Base-by-base conservation (phyloP, 345 rosid species). In the Populus simonii region DNA sequence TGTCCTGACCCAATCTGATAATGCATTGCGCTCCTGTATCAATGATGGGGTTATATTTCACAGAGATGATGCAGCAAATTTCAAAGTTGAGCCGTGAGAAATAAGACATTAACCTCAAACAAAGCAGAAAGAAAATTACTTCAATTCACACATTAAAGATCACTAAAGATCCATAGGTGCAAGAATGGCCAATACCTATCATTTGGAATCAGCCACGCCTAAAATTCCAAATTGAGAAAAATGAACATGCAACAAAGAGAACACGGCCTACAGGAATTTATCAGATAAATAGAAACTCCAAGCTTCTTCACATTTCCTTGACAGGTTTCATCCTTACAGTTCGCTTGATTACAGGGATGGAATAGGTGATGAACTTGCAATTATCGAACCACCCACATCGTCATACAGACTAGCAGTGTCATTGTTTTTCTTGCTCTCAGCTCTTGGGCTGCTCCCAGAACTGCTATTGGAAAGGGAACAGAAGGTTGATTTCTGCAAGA, bases 381-480 rank as follows among this genome's bases (percentile, higher is more conserved):
- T 76, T 41, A 75, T 82, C 20, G 88, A 80, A 49, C 85, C 80
- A 17, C 79, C 69, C 77, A 80, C 68, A 27, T 85, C 84, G 11
- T 84, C 81, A 2, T 80, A 74, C 5, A 79, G 75, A 78, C 71
- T 83, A 55, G 68, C 74, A 47, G 76, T 84, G 3, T 82, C 86
- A 12, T 67, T 80, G 70, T 70, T 81, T 83, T 80, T 88, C 73
- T 85, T 86, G 85, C 73, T 80, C 71, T 78, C 90, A 22, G 89
- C 80, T 27, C 79, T 35, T 0, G 92, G 81, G 72, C 93, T 90
- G 82, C 89, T 87, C 17, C 81, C 87, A 3, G 95, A 85, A 80
- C 95, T 89, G 84, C 90, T 83, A 79, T 85, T 91, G 23, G 95
- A 87, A 66, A 89, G 88, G 41, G 92, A 87, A 66, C 82, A 78